These are phyloP conservation scores for Trametes versicolor DNA, from an alignment of 1,284 basidiomycete genomes.

Conservation along the genomic window DNA sequence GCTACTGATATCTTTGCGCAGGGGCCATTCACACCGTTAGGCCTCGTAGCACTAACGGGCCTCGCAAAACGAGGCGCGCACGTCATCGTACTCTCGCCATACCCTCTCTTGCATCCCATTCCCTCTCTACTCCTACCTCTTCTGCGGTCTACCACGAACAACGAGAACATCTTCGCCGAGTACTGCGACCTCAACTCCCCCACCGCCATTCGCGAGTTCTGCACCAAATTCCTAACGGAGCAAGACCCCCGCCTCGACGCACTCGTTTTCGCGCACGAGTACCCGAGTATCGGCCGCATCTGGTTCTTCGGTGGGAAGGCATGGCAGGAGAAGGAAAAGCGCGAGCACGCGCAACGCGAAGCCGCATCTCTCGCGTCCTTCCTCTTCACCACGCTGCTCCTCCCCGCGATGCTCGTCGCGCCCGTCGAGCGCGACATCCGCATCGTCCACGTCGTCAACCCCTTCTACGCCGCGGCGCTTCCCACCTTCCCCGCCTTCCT, in stretches of 20 bases:
- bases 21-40: constrained; percentile 80
- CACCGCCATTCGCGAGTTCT: constrained; percentile 71
- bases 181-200: constrained; percentile 75
- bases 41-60: constrained; percentile 69
- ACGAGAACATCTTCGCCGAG: constrained; percentile 79
- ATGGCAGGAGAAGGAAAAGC: constrained; percentile 42
- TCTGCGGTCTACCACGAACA: constrained; percentile 71
- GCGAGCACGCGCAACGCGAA: constrained; percentile 52
- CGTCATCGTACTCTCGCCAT: constrained; percentile 72
- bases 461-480: constrained; percentile 82
- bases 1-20: constrained; percentile 37
- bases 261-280: constrained; percentile 78
- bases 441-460: constrained; percentile 83
- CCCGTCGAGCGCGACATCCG: constrained; percentile 87
- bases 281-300: constrained; percentile 66
- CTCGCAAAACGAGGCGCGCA: constrained; percentile 79
- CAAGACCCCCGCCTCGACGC: constrained; percentile 76
- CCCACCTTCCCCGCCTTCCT: constrained; percentile 52
- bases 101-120: constrained; percentile 63
- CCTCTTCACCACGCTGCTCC: constrained; percentile 78
- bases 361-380: constrained; percentile 73
- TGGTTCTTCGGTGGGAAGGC: constrained; percentile 37
- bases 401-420: constrained; percentile 81
- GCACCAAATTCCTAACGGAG: constrained; percentile 68
- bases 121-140: constrained; percentile 69